Evolutionary conservation across 345 rosid genomes (phyloP).

Genomic region (Bretschneidera sinensis): DNA sequence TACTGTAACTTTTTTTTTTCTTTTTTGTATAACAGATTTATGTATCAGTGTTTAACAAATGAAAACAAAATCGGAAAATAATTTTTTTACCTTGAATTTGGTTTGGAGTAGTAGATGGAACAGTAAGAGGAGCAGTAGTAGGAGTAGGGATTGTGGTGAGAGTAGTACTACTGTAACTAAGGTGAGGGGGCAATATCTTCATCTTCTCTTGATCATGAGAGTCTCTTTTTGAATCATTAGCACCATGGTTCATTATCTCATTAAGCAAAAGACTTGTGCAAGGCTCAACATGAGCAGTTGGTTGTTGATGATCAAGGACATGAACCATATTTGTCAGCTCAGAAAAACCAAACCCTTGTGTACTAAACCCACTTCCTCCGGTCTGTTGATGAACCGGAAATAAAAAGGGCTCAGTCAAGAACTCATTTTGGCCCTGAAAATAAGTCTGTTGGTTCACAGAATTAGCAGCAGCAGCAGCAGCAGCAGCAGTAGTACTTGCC

Average conservation of each 20-base stretch:
- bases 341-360: conserved; percentile 36
- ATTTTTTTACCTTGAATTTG: conserved; percentile 45
- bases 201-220: conserved; percentile 36
- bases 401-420: conserved; percentile 47
- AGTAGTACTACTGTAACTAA: conserved; percentile 22
- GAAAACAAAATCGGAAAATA: background rate
- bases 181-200: conserved; percentile 38
- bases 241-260: conserved; percentile 44
- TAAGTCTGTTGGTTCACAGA: conserved; percentile 43
- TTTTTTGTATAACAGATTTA: conserved; percentile 15
- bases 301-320: conserved; percentile 19
- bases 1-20: no score
- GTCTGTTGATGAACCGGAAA: conserved; percentile 30
- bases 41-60: conserved; percentile 14
- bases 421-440: conserved; percentile 40
- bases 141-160: conserved; percentile 24
- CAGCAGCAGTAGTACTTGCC: conserved; percentile 20
- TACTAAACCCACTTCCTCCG: conserved; percentile 26
- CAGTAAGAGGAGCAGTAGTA: conserved; percentile 25
- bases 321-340: conserved; percentile 35
- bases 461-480: conserved; percentile 28
- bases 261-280: conserved; percentile 51
- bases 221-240: conserved; percentile 33
- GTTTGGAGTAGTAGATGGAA: conserved; percentile 37
- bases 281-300: conserved; percentile 32